Evolutionary conservation across 345 rosid species (phyloP).

Genomic region (Mercurialis annua): DNA sequence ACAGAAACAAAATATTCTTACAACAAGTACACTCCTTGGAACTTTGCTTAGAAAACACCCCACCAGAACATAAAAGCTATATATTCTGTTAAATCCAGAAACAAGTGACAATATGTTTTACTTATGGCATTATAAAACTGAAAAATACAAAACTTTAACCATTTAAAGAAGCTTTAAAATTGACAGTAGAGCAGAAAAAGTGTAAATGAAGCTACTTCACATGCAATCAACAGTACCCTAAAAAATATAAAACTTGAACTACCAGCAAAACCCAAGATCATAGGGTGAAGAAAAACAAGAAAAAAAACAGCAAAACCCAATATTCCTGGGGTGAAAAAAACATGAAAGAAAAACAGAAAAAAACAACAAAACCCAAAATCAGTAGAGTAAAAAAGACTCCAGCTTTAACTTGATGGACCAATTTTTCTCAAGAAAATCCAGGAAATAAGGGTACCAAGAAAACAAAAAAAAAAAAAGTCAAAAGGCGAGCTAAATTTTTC

Average conservation of each 20-base stretch:
- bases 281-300: too few relatives aligned
- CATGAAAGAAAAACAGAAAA: background rate
- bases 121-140: background rate
- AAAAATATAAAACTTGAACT: background rate
- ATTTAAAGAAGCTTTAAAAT: constrained; percentile 1
- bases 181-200: constrained; percentile 8
- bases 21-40: background rate
- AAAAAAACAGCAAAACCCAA: too few relatives aligned
- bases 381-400: background rate
- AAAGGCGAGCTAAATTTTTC: constrained; percentile 18
- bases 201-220: constrained; percentile 21
- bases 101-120: background rate
- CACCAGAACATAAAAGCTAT: background rate
- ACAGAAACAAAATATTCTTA: constrained; percentile 9
- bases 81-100: background rate
- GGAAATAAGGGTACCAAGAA: constrained; percentile 3
- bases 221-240: background rate
- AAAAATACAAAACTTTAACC: background rate
- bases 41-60: constrained; percentile 16
- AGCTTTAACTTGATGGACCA: background rate
- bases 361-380: background rate
- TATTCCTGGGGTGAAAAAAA: too few relatives aligned
- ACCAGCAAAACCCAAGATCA: too few relatives aligned
- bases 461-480: constrained; percentile 28
- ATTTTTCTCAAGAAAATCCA: constrained; percentile 6